Base-by-base conservation (phyloP, 108 stramenopile species). In the Skeletonema menzelii region DNA sequence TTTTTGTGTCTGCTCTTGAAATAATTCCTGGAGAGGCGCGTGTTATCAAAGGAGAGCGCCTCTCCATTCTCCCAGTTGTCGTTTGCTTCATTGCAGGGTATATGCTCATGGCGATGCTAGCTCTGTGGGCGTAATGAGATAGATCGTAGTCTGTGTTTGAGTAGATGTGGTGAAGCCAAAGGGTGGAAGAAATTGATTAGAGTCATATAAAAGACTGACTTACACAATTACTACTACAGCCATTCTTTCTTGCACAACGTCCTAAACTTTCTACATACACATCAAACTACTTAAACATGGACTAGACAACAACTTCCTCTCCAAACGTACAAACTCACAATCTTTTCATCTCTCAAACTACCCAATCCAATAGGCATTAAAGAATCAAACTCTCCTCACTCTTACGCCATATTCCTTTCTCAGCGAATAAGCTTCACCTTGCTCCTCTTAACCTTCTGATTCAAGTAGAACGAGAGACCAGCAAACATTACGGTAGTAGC, bases 401-500 rank as follows among this genome's bases (percentile, higher is more conserved):
- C 15, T 46, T 46, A 46, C 17, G n/a, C 44, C 44, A 46, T 17
- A n/a, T 17, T 46, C 17, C 17, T 5, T 46, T 15, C 38, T 68
- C 57, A 69, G 65, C 5, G 38, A 27, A 63, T 20, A 35, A 86
- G 86, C 24, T 77, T 66, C 64, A 87, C 84, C 63, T 83, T 85
- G 56, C 73, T 74, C 57, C 88, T 83, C 77, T 81, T 76, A 74
- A 85, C 79, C 84, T 89, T 92, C 75, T 86, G 84, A 67, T 86
- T 76, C 57, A 92, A 57, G 73, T 88, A 79, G 73, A 83, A 85
- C 15, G 87, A 67, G 71, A 87, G 72, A 27, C 86, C 87, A 65
- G 73, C 91, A 72, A 89, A 84, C 40, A 85, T 55, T 15, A 76
- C 56, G 14, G 88, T 82, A 22, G 91, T 84, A 35, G 83, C 67